Evolutionary conservation across 176 grass and related monocot species (phyloP), one percentile per base, ranked within the genome.

Genomic region (Juncus effusus): DNA sequence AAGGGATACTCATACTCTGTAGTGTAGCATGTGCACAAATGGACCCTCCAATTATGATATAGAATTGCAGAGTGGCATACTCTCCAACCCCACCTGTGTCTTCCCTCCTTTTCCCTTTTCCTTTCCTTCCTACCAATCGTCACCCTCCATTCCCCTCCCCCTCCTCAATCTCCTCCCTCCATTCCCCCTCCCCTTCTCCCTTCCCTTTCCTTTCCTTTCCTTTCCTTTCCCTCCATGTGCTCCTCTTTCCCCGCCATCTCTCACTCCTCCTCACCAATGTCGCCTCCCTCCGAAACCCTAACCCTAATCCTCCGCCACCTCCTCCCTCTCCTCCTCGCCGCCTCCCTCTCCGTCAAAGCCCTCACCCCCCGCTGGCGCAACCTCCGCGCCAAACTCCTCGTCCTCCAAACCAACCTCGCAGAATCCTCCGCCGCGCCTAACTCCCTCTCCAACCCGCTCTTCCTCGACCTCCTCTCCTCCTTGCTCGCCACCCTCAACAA

Each of bases 311-410:
- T 83, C 57, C 80, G 61, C 13, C 65, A 54, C 8, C 78, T 93
- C 65, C 81, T 93, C 44, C 84, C 84, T 13, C 49, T 77, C 45
- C 74, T 95, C 57, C 79, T 95, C 40, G 36, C 73, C 3, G 74
- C 74, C 4, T 73, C 82, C 14, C 61, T 77, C 15, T 89, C 85
- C 36, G 85, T 80, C 69, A 88, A 68, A 64, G 82, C 74, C 13
- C 78, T 95, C 56, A 79, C 83, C 68, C 67, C 72, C 12, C 79
- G 82, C 10, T 95, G 90, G 90, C 85, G 79, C 41, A 55, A 79
- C 74, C 69, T 95, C 50, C 82, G 86, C 45, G 72, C 28, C 61
- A 86, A 81, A 7, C 82, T 95, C 5, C 74, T 75, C 64, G 39
- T 77, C 35, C 76, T 95, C 10, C 79, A 81, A 37, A 67, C 79